Evolutionary conservation across 371 early-diverging fungal genomes (phyloP), one percentile per base, ranked within the genome.

Genomic region (Mortierella sp.): DNA sequence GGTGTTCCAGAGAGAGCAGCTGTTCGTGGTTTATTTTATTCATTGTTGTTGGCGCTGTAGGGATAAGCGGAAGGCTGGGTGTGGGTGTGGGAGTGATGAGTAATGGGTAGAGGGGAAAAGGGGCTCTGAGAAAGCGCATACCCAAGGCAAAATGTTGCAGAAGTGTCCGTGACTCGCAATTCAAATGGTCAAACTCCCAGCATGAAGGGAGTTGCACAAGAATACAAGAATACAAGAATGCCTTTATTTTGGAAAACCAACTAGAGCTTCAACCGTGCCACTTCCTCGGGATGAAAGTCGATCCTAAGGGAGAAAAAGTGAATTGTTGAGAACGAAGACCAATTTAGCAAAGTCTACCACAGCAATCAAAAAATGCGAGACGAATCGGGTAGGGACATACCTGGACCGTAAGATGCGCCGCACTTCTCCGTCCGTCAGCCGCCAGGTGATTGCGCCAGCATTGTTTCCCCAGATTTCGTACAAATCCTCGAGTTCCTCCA

Each of bases 1-100:
- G 95, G 85, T 96, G 96, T 85, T 98, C 98, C 70, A 98, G 90
- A 43, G 93, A 93, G 72, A 97, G 91, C 75, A 96, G 89, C 54
- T 95, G 94, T 58, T 96, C 95, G 65, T 93, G 90, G 84, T 95
- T 96, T 72, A 96, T 89, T 82, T 92, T 93, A 82, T 95, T 95
- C 95, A 95, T 95, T 55, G 80, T 16, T 73, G 38, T 4, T 56
- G 38, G 29, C 12, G 29, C 12, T 38, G 35, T 24, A 16, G 11
- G 41, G 60, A 38, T 44, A 71, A 32, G 38, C 0, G 18, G 14
- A n/a, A 55, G 56, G 16, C 14, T 58, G 29, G 24, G 32, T 16
- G 79, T 41, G 27, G 18, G 70, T 46, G n/a, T 16, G 49, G 44
- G 48, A 55, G 56, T 79, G 75, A 55, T 56, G 43, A 60, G 44